These are phyloP conservation scores for Buxus sempervirens DNA, from an alignment of 164 flowering plant species.

Conservation along the genomic window DNA sequence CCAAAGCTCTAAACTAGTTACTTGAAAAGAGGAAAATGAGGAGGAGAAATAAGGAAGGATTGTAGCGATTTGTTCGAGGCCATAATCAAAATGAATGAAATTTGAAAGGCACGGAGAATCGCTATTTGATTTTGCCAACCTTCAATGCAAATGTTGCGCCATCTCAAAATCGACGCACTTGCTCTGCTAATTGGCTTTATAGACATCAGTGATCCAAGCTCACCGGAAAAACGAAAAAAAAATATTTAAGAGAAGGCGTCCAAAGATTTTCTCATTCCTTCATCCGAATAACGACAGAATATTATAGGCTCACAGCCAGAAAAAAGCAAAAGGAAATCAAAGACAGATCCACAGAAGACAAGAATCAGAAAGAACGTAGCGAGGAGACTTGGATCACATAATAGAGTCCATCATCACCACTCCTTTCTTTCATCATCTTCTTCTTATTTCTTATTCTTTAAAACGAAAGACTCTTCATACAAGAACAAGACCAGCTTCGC, in stretches of 20 bases:
- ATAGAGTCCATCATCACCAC: slow-evolving; percentile 20
- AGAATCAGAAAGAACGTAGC: slow-evolving; percentile 49
- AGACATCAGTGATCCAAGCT: too few species aligned
- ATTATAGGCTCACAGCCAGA: not conserved
- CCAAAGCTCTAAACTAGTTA: too few species aligned
- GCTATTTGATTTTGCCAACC: not conserved
- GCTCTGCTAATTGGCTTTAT: not conserved
- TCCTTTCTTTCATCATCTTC: slow-evolving; percentile 27
- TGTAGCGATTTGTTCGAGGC: not conserved
- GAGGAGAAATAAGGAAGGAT: not conserved
- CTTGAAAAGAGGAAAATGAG: too few species aligned
- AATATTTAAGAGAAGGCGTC: slow-evolving; percentile 29
- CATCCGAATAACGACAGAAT: slow-evolving; percentile 17
- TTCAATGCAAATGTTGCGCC: not conserved
- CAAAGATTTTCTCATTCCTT: slow-evolving; percentile 37
- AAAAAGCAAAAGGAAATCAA: too few species aligned
- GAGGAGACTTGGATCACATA: slow-evolving; percentile 19
- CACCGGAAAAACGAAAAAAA: too few species aligned
- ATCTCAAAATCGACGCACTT: not conserved
- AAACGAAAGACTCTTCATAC: too few species aligned
- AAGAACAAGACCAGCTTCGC: too few species aligned
- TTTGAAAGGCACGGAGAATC: not conserved
- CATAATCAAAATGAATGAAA: not conserved
- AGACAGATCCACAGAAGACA: not conserved
- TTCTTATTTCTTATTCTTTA: not conserved